Evolutionary conservation across 345 rosid genomes (phyloP), one percentile per base, ranked within the genome.

Genomic region (Mercurialis annua): DNA sequence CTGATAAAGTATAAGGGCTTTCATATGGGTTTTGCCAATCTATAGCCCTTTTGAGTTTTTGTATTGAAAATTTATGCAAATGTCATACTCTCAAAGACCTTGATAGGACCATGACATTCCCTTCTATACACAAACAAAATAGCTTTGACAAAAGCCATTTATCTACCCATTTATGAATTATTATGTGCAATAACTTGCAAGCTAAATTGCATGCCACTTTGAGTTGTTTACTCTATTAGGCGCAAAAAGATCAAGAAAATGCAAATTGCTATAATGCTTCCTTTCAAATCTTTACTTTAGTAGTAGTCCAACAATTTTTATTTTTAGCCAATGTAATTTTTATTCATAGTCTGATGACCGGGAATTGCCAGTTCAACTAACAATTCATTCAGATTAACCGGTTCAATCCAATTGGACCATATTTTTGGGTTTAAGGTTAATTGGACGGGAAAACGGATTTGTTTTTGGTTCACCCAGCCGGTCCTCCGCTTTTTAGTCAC

Each of bases 161-260:
- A n/a, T n/a, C n/a, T n/a, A n/a, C n/a, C n/a, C n/a, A n/a, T n/a
- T n/a, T n/a, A n/a, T n/a, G 44, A 40, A 34, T 17, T 5, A 47
- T 14, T 47, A 38, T n/a, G 48, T 38, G 47, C 50, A 27, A 60
- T 26, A 17, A 42, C 67, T 12, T 2, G 5, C n/a, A 10, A 48
- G 56, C 47, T 24, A 27, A n/a, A 38, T 55, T 29, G 53, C 62
- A 55, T n/a, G 7, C 71, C 48, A 68, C 57, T 44, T 46, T 16
- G 33, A 53, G 43, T 44, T 27, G 36, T 55, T 55, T 12, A 54
- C 55, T 44, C 43, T 21, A 31, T 58, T 23, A 33, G 57, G 52
- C 55, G n/a, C 10, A 62, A 43, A 62, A 16, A 26, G 9, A 34
- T 2, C 62, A 0, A 31, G 3, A 18, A 50, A 51, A 31, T 23